A percentile compares a stretch with the other conserved stretches of the same genome.
Conservation (phyloP, 2,329 filamentous ascomycete genomes). For the Aquanectria penicillioides region DNA sequence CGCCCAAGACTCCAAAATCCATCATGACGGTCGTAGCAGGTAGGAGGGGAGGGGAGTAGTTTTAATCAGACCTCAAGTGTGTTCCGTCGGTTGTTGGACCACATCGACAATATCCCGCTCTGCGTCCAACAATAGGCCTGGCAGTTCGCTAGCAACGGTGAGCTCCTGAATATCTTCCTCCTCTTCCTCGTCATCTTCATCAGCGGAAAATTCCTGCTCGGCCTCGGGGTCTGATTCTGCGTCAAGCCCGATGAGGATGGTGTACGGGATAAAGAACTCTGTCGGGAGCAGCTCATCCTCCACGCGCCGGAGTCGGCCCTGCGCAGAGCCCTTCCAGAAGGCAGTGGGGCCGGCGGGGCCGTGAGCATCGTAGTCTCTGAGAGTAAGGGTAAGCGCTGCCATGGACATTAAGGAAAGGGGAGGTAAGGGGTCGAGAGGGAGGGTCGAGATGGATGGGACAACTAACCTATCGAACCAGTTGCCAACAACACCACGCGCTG, state of each 20-base stretch:
- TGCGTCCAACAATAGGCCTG: slow-evolving; percentile 33
- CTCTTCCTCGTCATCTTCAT: slow-evolving; percentile 25
- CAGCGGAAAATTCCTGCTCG: too few relatives aligned
- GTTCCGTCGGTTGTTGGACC: neutral
- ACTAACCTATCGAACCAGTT: slow-evolving; percentile 81
- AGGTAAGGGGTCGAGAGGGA: neutral
- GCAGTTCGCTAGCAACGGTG: slow-evolving; percentile 24
- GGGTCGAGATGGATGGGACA: neutral
- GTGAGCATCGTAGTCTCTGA: slow-evolving; percentile 71
- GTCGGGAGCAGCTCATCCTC: slow-evolving; percentile 45
- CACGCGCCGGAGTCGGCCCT: slow-evolving; percentile 37
- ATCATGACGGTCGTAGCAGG: too few relatives aligned
- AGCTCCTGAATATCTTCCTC: slow-evolving; percentile 30
- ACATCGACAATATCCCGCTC: slow-evolving; percentile 21
- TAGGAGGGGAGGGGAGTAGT: too few relatives aligned
- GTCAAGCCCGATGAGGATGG: slow-evolving; percentile 31
- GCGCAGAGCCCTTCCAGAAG: slow-evolving; percentile 79
- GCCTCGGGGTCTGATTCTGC: too few relatives aligned
- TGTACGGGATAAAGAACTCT: slow-evolving; percentile 45
- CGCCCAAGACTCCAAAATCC: too few relatives aligned
- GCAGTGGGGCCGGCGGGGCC: slow-evolving; percentile 80
- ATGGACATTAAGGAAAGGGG: neutral
- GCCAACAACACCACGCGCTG: slow-evolving; percentile 74
- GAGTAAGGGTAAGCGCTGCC: too few relatives aligned
- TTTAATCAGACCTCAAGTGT: neutral